Conservation (phyloP, 2,329 filamentous ascomycete genomes). For the Botrytis fabae region DNA sequence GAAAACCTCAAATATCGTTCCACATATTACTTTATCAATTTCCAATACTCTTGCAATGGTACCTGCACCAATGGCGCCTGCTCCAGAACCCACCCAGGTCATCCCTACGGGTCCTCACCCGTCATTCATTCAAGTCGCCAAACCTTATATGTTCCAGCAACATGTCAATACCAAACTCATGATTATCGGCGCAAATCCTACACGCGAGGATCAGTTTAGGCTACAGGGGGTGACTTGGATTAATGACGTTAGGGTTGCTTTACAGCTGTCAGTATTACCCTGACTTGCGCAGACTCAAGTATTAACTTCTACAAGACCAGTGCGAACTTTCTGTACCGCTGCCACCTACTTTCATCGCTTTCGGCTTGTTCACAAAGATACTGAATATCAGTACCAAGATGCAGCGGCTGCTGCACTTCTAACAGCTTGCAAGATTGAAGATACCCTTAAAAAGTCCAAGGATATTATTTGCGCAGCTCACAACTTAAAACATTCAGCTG, state of each 20-base stretch:
- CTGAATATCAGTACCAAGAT: conserved; percentile 83
- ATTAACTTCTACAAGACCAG: conserved; percentile 57
- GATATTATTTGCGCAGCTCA: conserved; percentile 91
- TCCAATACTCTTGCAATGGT: background rate
- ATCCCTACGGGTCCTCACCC: conserved; percentile 36
- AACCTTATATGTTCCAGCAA: conserved; percentile 80
- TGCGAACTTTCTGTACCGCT: conserved; percentile 89
- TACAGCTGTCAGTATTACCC: conserved; percentile 68
- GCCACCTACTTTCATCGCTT: conserved; percentile 94
- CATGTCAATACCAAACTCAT: conserved; percentile 72
- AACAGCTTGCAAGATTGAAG: conserved; percentile 94
- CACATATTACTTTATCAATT: background rate
- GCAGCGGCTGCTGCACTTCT: conserved; percentile 86
- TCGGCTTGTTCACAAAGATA: conserved; percentile 79
- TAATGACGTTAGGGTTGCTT: conserved; percentile 73
- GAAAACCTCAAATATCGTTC: background rate
- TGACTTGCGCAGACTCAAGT: background rate
- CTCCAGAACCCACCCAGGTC: conserved; percentile 16
- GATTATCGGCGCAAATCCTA: conserved; percentile 68
- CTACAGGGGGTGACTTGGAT: conserved; percentile 88
- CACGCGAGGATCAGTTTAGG: conserved; percentile 76
- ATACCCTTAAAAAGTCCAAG: conserved; percentile 93
- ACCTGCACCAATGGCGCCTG: conserved; percentile 32
- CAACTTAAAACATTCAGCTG: conserved; percentile 67
- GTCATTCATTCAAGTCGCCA: conserved; percentile 43